phyloP scores from a whole-genome alignment of 192 early-diverging fungal species.

The Coemansia sp. region DNA sequence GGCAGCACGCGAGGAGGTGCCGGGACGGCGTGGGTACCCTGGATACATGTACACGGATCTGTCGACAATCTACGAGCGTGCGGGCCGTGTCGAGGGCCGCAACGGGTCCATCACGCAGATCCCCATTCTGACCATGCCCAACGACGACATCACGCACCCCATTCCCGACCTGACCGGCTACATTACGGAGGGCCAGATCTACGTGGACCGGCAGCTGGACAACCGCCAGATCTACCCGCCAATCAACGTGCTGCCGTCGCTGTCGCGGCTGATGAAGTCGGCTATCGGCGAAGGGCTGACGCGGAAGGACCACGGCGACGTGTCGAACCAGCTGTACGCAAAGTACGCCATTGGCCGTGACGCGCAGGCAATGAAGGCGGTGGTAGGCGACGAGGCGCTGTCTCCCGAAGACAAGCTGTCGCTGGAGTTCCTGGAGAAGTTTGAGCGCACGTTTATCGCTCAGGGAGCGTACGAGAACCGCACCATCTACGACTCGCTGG shows the following conservation, averaged over 20 bases:
- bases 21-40: constrained; percentile 98
- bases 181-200: constrained; percentile 99
- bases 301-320: constrained; percentile 97
- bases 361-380: constrained; percentile 99
- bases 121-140: constrained; percentile 99
- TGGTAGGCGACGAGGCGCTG: constrained; percentile 98
- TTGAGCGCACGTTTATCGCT: constrained; percentile 95
- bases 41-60: constrained; percentile 99
- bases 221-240: constrained; percentile 99
- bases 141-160: constrained; percentile 99
- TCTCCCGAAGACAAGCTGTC: constrained; percentile 97
- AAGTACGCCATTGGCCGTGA: constrained; percentile 99
- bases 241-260: constrained; percentile 97
- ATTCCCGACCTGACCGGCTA: constrained; percentile 99
- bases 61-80: constrained; percentile 99
- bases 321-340: constrained; percentile 98
- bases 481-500: constrained; percentile 95
- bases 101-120: constrained; percentile 99
- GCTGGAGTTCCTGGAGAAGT: constrained; percentile 98
- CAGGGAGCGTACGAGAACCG: constrained; percentile 96
- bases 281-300: constrained; percentile 98
- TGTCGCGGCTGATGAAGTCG: constrained; percentile 99
- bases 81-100: constrained; percentile 93
- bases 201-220: constrained; percentile 95
- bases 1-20: constrained; percentile 98